Percentiles rank a stretch among this genome's conserved stretches.
Evolutionary conservation across 768 basidiomycete species (phyloP).

Genomic region (Agaricus blazei): DNA sequence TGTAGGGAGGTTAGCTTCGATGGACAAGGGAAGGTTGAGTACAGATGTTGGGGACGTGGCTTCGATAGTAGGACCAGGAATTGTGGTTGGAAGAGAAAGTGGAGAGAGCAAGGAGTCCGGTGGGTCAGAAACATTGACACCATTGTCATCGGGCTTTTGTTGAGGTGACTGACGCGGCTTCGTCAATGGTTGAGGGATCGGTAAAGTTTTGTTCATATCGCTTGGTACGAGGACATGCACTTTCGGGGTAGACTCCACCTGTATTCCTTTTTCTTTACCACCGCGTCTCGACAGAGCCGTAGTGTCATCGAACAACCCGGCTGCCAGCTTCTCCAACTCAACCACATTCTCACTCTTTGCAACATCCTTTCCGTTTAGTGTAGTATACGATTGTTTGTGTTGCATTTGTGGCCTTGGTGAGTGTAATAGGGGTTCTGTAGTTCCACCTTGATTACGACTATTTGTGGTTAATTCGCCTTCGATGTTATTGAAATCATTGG

Average conservation of each 20-base stretch:
- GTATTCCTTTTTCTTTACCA: conserved; percentile 16
- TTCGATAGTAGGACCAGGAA: too few relatives aligned
- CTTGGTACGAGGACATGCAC: not conserved
- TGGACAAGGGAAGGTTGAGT: conserved; percentile 1
- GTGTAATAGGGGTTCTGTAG: conserved; percentile 35
- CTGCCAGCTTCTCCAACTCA: conserved; percentile 69
- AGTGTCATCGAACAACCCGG: not conserved
- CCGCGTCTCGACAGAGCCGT: conserved; percentile 20
- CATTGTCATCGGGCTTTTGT: not conserved
- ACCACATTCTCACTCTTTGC: conserved; percentile 59
- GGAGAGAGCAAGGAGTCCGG: not conserved
- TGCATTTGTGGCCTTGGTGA: conserved; percentile 70
- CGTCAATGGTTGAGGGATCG: conserved; percentile 28
- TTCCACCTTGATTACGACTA: not conserved
- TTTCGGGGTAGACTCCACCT: not conserved
- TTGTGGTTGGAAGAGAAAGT: not conserved
- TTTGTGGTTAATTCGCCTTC: not conserved
- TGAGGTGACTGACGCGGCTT: not conserved
- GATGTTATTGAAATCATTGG: not conserved
- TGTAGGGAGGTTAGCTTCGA: conserved; percentile 20
- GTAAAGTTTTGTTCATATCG: conserved; percentile 53
- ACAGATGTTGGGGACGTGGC: not conserved
- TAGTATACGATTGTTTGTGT: conserved; percentile 52
- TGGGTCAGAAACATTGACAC: not conserved
- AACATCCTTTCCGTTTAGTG: conserved; percentile 30